phyloP scores from a whole-genome alignment of 495 filamentous ascomycete species.

The Cetradonia linearis region DNA sequence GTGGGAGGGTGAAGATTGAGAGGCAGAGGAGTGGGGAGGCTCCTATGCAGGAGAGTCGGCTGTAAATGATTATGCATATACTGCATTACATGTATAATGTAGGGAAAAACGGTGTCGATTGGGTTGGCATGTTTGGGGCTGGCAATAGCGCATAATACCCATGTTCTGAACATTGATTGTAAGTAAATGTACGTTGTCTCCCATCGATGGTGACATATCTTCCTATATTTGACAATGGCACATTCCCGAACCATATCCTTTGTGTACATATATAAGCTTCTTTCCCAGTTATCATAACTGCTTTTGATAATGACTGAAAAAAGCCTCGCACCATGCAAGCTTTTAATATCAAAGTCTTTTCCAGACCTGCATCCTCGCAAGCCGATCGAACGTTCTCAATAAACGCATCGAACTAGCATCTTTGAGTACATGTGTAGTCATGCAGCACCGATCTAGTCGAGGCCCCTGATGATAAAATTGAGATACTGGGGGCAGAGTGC shows the following conservation, averaged over 20 bases:
- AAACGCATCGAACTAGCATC: background rate
- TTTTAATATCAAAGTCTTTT: no score
- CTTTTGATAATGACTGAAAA: background rate
- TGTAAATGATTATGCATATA: background rate
- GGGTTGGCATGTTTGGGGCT: background rate
- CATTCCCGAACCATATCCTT: background rate
- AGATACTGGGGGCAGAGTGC: background rate
- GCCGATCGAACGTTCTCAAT: no score
- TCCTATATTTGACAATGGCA: background rate
- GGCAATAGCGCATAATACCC: constrained; percentile 6
- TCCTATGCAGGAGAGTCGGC: constrained; percentile 1
- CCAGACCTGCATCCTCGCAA: no score
- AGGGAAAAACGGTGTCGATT: background rate
- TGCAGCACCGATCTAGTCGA: background rate
- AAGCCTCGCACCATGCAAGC: no score
- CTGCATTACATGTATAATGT: background rate
- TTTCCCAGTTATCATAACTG: background rate
- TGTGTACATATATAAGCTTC: background rate
- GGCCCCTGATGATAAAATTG: background rate
- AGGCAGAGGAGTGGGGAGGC: constrained; percentile 10
- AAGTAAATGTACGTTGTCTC: background rate
- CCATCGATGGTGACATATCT: background rate
- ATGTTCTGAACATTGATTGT: background rate
- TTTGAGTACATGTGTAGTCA: background rate
- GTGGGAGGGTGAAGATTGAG: constrained; percentile 44